Percentiles rank a stretch among this genome's conserved stretches.
Conservation (phyloP, 441 rosid species). For the Erodium moschatum region DNA sequence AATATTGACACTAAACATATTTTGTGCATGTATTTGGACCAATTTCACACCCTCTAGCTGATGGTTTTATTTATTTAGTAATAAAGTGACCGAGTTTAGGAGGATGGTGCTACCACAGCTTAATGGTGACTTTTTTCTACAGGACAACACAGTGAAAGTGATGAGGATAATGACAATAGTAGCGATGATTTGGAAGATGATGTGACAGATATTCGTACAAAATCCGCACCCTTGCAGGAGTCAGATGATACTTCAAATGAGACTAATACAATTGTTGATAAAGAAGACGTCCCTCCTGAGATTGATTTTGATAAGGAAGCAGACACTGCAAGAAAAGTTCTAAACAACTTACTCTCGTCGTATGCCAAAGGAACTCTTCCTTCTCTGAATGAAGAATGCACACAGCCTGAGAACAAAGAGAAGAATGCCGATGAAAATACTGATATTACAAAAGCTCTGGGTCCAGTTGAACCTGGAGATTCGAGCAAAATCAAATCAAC, state of each 20-base stretch:
- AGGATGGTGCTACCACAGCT: neutral
- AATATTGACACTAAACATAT: no score
- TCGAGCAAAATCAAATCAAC: slow-evolving; percentile 31
- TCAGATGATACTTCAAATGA: slow-evolving; percentile 27
- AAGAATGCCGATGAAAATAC: slow-evolving; percentile 25
- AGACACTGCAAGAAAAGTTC: slow-evolving; percentile 63
- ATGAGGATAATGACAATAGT: slow-evolving; percentile 39
- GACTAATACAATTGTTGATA: slow-evolving; percentile 27
- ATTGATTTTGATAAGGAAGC: slow-evolving; percentile 66
- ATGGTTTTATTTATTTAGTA: neutral
- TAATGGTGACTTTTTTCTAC: slow-evolving; percentile 18
- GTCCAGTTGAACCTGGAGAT: slow-evolving; percentile 29
- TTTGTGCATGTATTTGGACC: slow-evolving; percentile 1
- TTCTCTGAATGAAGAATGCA: slow-evolving; percentile 31
- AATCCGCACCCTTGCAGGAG: slow-evolving; percentile 22
- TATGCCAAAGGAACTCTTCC: slow-evolving; percentile 37
- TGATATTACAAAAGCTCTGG: slow-evolving; percentile 23
- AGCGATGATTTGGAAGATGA: slow-evolving; percentile 47
- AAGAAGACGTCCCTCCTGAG: slow-evolving; percentile 25
- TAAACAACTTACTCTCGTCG: slow-evolving; percentile 43
- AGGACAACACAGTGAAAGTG: slow-evolving; percentile 42
- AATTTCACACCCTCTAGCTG: neutral
- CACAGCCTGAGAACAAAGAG: slow-evolving; percentile 24
- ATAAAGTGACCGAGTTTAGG: neutral
- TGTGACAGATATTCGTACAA: slow-evolving; percentile 24